Evolutionary conservation across 257 asterid genomes (phyloP), one percentile per base, ranked within the genome.

Genomic region (Solanum dulcamara): DNA sequence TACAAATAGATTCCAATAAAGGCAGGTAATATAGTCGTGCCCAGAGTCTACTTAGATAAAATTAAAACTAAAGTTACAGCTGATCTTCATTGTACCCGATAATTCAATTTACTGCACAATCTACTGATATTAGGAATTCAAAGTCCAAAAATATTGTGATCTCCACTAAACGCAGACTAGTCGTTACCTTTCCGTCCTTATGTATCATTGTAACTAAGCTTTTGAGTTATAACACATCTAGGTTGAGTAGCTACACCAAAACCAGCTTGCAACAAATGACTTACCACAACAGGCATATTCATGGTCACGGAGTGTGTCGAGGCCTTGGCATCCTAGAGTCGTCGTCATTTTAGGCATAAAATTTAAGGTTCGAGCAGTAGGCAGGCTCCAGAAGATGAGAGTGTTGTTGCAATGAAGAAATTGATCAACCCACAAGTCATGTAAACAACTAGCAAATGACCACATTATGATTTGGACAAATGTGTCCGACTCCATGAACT

Each of bases 401-500:
- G 79, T 70, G 17, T 50, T 35, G 79, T 35, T 35, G 79, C 10
- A 14, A 70, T 10, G 10, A 70, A 70, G 26, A 38, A 35, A 20
- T 22, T 18, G 48, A 35, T 8, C 30, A 2, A 46, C 7, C 9
- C 79, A 70, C 6, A 18, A 70, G 18, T 92, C 91, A 96, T 46
- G 88, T 93, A 88, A 93, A 96, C 84, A 96, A 68, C 57, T 96
- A 98, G 2, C 93, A 83, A 96, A 96, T 44, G 98, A 94, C 97
- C n/a, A n/a, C n/a, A n/a, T n/a, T 97, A 96, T 92, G 83, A 96
- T 94, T 91, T 90, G 92, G 1, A 93, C 96, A 71, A 95, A 96
- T 84, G 92, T 86, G 90, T 96, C 99, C 0, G 98, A 85, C 82
- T 95, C 99, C 50, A 96, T 89, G 92, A 96, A 95, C 91, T 96